Evolutionary conservation across 768 basidiomycete species (phyloP), one percentile per base, ranked within the genome.

Genomic region (Leccinellum luteum): DNA sequence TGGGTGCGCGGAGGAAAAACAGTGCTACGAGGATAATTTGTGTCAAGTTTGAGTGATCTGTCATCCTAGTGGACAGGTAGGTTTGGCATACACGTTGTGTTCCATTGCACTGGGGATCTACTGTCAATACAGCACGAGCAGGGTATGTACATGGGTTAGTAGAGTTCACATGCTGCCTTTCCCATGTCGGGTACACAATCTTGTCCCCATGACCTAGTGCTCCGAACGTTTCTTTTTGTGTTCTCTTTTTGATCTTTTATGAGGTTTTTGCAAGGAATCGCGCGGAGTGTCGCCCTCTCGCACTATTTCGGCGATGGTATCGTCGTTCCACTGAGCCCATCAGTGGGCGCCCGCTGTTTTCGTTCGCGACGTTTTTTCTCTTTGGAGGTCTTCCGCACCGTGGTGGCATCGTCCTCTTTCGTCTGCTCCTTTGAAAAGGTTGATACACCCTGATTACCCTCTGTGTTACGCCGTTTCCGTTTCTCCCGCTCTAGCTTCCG

Each of bases 401-500:
- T 61, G 66, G 65, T 55, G 10, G 56, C 47, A 44, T 52, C 35
- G 13, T 59, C 57, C 27, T 52, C 30, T 28, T 63, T 50, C 51
- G 47, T 41, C 21, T 52, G 61, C 12, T 62, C 60, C 51, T 60
- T 55, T 27, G 48, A 41, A n/a, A 38, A 50, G 15, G 49, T 54
- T 5, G 43, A 48, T 15, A 35, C 43, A 27, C 17, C 19, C 4
- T 31, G 35, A 21, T 3, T 30, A 55, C 27, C 60, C 55, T 34
- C 30, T 13, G 23, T 48, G 54, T 57, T 64, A 51, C 32, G 48
- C 34, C 59, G 66, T 51, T 68, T 68, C 62, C 55, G 66, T 45
- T 49, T 69, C 58, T 65, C 58, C 21, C 56, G 67, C 55, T 72
- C 70, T 15, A 60, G 68, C 55, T 67, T 75, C 55, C 62, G 66